phyloP scores from a whole-genome alignment of 345 rosid species.

The Brassica cretica region DNA sequence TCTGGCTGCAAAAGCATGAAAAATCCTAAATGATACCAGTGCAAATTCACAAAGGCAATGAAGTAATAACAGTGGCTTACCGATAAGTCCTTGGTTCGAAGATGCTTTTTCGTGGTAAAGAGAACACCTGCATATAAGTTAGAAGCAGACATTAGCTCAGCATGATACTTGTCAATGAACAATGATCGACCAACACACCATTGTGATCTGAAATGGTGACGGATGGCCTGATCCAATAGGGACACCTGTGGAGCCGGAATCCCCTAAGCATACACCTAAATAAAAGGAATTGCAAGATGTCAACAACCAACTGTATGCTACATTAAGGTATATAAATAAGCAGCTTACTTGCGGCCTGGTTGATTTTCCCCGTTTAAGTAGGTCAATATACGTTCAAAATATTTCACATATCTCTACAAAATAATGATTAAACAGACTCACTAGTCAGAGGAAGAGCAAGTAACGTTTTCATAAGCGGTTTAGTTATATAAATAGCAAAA shows the following conservation, averaged over 20 bases:
- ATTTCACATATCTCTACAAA: constrained; percentile 77
- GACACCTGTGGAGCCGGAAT: constrained; percentile 84
- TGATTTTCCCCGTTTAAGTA: constrained; percentile 81
- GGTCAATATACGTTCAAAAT: constrained; percentile 67
- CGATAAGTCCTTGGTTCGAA: constrained; percentile 67
- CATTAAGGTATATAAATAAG: background rate
- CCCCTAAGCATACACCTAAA: constrained; percentile 88
- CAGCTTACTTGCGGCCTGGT: constrained; percentile 69
- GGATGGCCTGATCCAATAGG: constrained; percentile 85
- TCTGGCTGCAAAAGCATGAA: constrained; percentile 56
- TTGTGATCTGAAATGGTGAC: constrained; percentile 75
- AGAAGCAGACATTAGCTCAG: constrained; percentile 6
- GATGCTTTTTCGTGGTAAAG: constrained; percentile 78
- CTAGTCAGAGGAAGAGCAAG: constrained; percentile 7
- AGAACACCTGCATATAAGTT: constrained; percentile 58
- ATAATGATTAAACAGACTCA: constrained; percentile 10
- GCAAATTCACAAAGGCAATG: constrained; percentile 9
- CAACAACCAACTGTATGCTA: constrained; percentile 8
- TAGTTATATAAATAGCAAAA: constrained; percentile 5
- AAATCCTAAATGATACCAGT: background rate
- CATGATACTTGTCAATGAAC: constrained; percentile 20
- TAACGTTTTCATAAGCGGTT: background rate
- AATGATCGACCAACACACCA: constrained; percentile 44
- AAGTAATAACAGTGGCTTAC: constrained; percentile 43
- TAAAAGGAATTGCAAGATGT: constrained; percentile 7